phyloP scores from a whole-genome alignment of 257 asterid genomes.

The Jasminum sambac region DNA sequence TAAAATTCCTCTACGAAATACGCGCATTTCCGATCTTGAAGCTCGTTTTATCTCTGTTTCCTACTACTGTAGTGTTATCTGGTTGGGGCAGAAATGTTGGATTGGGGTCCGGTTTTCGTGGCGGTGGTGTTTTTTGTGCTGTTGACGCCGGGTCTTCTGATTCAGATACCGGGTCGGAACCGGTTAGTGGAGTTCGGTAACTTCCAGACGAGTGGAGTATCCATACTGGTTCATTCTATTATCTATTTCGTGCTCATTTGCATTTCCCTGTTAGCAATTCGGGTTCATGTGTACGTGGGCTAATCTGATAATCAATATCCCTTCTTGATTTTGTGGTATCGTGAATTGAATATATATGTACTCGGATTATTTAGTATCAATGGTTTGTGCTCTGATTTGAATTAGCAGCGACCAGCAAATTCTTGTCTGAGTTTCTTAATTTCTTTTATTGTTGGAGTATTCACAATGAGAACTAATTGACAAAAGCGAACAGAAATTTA shows the following conservation, averaged over 20 bases:
- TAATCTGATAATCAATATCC: constrained; percentile 14
- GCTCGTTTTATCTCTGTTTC: too few relatives aligned
- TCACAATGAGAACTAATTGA: too few relatives aligned
- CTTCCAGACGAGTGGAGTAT: constrained; percentile 82
- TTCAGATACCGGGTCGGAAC: constrained; percentile 76
- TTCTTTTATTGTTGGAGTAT: too few relatives aligned
- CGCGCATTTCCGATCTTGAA: not conserved
- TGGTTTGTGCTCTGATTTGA: not conserved
- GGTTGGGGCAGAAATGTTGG: constrained; percentile 48
- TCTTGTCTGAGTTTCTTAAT: not conserved
- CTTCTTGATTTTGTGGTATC: not conserved
- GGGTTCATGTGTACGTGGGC: constrained; percentile 77
- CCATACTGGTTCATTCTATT: constrained; percentile 68
- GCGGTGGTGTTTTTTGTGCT: constrained; percentile 82
- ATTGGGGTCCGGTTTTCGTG: constrained; percentile 93
- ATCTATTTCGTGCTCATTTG: constrained; percentile 76
- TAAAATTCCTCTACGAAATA: not conserved
- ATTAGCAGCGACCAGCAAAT: not conserved
- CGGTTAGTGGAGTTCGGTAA: constrained; percentile 77
- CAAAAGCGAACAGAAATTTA: too few relatives aligned
- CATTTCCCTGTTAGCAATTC: constrained; percentile 77
- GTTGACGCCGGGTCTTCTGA: constrained; percentile 79
- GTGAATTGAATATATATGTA: not conserved
- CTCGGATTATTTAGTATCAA: not conserved
- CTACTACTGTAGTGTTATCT: not conserved